These are phyloP conservation scores for Beauveria varroae DNA, from an alignment of 2,329 filamentous ascomycete genomes.

Conservation along the genomic window DNA sequence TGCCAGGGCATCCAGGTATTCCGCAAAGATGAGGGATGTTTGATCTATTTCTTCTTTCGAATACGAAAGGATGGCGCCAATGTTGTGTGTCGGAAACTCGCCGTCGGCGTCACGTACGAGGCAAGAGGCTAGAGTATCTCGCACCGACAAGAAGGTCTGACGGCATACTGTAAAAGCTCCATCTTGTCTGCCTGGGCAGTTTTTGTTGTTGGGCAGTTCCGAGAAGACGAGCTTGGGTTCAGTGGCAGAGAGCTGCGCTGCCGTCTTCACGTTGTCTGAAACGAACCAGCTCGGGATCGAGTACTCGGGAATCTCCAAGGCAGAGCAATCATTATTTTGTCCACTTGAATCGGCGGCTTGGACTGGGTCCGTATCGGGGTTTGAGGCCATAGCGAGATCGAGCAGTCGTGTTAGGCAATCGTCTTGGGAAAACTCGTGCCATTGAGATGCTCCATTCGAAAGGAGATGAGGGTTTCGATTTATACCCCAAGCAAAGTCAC, in stretches of 20 bases:
- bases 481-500: no score
- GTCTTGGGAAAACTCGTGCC: no score
- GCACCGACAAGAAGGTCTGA: not conserved
- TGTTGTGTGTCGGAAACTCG: not conserved
- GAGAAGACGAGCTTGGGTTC: not conserved
- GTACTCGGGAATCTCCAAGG: not conserved
- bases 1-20: not conserved
- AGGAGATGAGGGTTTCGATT: no score
- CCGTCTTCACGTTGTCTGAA: not conserved
- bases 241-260: not conserved
- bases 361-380: not conserved
- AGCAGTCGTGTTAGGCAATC: no score
- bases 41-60: not conserved
- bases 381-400: not conserved
- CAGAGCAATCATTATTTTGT: not conserved
- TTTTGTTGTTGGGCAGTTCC: not conserved
- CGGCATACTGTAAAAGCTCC: not conserved
- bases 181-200: not conserved
- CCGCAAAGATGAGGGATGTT: not conserved
- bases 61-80: not conserved
- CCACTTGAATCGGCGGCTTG: not conserved
- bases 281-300: not conserved
- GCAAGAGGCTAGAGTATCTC: not conserved
- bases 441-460: no score
- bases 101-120: not conserved